Conservation (phyloP, 305 asterid genomes). For the Solanum chacoense region DNA sequence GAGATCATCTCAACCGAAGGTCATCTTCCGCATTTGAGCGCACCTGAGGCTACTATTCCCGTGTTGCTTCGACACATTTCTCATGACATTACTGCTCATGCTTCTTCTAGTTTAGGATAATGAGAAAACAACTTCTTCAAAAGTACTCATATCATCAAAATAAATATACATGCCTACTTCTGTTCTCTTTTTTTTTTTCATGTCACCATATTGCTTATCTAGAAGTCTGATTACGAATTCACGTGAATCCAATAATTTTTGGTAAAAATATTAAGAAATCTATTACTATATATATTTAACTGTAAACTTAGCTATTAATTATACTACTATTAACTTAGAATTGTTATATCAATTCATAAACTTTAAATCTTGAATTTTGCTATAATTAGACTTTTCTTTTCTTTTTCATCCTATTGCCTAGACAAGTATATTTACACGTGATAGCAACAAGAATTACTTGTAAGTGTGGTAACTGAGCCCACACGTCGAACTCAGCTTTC, state of each 20-base stretch:
- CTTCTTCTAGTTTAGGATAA: not conserved
- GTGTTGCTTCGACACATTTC: constrained; percentile 49
- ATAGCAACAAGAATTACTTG: not conserved
- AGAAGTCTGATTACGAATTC: not conserved
- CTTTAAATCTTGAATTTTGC: not conserved
- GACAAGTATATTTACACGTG: not conserved
- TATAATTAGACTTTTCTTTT: not conserved
- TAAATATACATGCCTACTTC: not conserved
- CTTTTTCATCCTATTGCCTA: not conserved
- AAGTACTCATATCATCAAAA: not conserved
- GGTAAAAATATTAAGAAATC: not conserved
- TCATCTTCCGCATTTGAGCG: constrained; percentile 68
- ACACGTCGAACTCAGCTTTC: not conserved
- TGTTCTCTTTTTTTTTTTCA: not conserved
- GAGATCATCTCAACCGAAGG: constrained; percentile 60
- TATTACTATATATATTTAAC: not conserved
- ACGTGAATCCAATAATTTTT: not conserved
- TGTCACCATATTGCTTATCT: too few species aligned
- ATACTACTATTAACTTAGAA: not conserved
- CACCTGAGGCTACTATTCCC: constrained; percentile 49
- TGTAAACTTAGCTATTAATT: not conserved
- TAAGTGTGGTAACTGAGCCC: not conserved
- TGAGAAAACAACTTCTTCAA: not conserved
- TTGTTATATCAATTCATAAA: not conserved
- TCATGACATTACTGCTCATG: constrained; percentile 19